phyloP scores from a whole-genome alignment of 2,329 filamentous ascomycete species.

The Sarocladiaceae sp. region DNA sequence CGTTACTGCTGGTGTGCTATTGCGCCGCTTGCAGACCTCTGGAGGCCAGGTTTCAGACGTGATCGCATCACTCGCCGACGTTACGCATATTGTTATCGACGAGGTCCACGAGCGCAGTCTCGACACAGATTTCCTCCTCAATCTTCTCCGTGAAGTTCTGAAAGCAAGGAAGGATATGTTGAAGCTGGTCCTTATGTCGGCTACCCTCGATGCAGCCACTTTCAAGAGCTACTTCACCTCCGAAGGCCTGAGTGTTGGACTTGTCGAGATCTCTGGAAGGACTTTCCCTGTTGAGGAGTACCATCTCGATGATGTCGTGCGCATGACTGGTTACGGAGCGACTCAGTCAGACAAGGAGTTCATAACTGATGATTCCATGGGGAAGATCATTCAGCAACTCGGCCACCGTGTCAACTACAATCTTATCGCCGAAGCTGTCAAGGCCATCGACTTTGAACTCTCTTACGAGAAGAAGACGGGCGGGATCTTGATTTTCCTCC shows the following conservation, averaged over 20 bases:
- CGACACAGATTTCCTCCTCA: constrained; percentile 89
- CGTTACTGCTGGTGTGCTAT: constrained; percentile 88
- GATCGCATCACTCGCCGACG: constrained; percentile 72
- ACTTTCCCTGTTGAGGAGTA: constrained; percentile 87
- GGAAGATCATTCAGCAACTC: constrained; percentile 64
- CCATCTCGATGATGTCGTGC: constrained; percentile 83
- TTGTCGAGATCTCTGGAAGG: constrained; percentile 80
- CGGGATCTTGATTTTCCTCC: constrained; percentile 91
- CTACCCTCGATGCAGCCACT: constrained; percentile 80
- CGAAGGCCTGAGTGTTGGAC: constrained; percentile 61
- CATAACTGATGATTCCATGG: constrained; percentile 50
- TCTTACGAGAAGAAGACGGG: constrained; percentile 57
- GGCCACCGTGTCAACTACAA: constrained; percentile 89
- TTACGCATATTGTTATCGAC: constrained; percentile 92
- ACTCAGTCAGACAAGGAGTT: constrained; percentile 40
- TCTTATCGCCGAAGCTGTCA: constrained; percentile 73
- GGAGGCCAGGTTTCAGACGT: constrained; percentile 76
- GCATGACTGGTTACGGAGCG: constrained; percentile 64
- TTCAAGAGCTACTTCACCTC: constrained; percentile 80
- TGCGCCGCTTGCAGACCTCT: constrained; percentile 85
- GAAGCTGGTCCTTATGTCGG: constrained; percentile 92
- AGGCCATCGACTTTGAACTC: constrained; percentile 73
- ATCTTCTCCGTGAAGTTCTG: constrained; percentile 78
- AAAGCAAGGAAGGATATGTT: constrained; percentile 68
- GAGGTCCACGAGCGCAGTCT: constrained; percentile 94